Percentiles rank a stretch among this genome's conserved stretches.
Evolutionary conservation across 306 rosid species (phyloP).

Genomic region (Prunus salicina): DNA sequence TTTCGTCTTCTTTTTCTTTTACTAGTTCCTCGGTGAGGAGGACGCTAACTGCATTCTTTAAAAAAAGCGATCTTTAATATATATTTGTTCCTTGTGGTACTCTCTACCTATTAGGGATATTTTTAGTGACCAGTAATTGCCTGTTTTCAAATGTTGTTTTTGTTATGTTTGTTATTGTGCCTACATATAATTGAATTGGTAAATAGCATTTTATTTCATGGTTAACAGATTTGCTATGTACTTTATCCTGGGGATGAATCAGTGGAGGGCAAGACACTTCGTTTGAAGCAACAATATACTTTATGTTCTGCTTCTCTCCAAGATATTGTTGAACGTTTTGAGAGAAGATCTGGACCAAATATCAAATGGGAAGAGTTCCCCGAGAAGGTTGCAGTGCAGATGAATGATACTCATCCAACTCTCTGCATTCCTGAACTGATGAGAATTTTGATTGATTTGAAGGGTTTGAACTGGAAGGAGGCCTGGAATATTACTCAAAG

Average conservation of each 20-base stretch:
- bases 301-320: conserved; percentile 97
- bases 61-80: background rate
- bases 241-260: conserved; percentile 99
- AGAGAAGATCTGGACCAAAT: conserved; percentile 70
- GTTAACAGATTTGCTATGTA: conserved; percentile 70
- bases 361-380: conserved; percentile 87
- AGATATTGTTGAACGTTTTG: conserved; percentile 88
- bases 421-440: conserved; percentile 96
- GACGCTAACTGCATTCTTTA: background rate
- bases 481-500: conserved; percentile 94
- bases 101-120: background rate
- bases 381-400: conserved; percentile 94
- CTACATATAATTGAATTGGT: conserved; percentile 15
- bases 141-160: background rate
- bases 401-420: conserved; percentile 99
- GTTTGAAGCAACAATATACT: conserved; percentile 96
- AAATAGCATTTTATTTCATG: conserved; percentile 11
- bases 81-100: background rate
- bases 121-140: background rate
- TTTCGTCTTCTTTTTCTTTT: background rate
- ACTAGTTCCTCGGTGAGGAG: background rate
- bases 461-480: conserved; percentile 86
- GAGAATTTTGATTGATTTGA: conserved; percentile 80
- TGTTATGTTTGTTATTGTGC: background rate
- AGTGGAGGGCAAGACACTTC: conserved; percentile 82